A percentile compares a stretch with the other conserved stretches of the same genome.
phyloP scores from a whole-genome alignment of 2,329 filamentous ascomycete genomes.

The Talaromyces sp. region DNA sequence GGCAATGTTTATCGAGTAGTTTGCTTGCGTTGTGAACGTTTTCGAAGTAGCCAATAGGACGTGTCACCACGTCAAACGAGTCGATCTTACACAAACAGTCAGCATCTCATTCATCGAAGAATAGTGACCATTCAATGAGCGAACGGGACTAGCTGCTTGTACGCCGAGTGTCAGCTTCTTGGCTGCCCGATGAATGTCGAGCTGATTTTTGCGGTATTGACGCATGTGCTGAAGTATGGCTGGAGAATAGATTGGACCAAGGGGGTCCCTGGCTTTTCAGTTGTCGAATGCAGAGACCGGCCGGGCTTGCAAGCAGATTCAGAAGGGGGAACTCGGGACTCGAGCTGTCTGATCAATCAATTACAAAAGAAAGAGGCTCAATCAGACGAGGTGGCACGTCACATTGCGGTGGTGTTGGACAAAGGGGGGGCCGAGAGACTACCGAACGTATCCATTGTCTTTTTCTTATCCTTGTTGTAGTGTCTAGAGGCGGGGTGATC shows the following conservation, averaged over 20 bases:
- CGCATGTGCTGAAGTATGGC: background rate
- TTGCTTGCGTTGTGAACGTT: background rate
- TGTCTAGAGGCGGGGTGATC: background rate
- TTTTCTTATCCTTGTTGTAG: background rate
- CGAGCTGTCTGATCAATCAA: conserved; percentile 6
- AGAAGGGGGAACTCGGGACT: background rate
- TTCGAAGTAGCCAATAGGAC: background rate
- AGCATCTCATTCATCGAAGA: background rate
- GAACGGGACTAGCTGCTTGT: background rate
- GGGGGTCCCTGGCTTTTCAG: background rate
- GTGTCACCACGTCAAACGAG: background rate
- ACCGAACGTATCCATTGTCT: background rate
- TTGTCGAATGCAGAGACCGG: background rate
- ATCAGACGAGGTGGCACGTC: background rate
- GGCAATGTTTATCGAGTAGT: background rate
- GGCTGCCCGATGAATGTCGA: background rate
- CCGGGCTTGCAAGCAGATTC: background rate
- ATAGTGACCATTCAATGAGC: background rate
- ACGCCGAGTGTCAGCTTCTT: background rate
- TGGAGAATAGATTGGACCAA: background rate
- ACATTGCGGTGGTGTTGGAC: background rate
- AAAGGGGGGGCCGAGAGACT: conserved; percentile 1
- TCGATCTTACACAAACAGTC: background rate
- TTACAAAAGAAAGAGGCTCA: background rate
- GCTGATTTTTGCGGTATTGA: background rate